Evolutionary conservation across 345 rosid species (phyloP), one percentile per base, ranked within the genome.

Genomic region (Bruguiera parviflora): DNA sequence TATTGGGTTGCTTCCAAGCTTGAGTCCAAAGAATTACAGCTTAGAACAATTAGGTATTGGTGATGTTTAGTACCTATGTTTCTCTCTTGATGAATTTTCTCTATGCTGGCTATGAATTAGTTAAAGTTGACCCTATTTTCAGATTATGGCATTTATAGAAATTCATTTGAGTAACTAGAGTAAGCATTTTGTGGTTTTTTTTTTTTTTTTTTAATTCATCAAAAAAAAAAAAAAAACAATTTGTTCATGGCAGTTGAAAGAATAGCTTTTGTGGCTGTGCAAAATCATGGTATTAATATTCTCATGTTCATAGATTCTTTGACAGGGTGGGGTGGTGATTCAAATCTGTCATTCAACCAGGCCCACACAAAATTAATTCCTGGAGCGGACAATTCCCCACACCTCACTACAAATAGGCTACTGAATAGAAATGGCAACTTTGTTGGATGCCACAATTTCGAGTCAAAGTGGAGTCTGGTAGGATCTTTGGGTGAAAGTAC

Each of bases 1-100:
- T 64, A 64, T 63, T 73, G 81, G 68, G 39, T 29, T 49, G 24
- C 71, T 71, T 60, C 79, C 65, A 15, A 79, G 62, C 60, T 73
- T 71, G 56, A 68, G 71, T 71, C 71, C 59, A 63, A 71, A 73
- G 57, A 78, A 71, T 71, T 71, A 67, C 65, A 6, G n/a, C 39
- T 69, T 71, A 32, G 76, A 70, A 66, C 80, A 59, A 71, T 76
- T 62, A 75, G 86, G 89, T 83, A 78, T 57, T 39, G n/a, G 53
- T 58, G 29, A 22, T 55, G 46, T 33, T 53, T 33, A 56, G 46
- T 29, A 60, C 10, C 32, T 64, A 31, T 62, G 18, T 10, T 20
- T 16, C 32, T 58, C 65, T 64, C 46, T 53, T 24, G 28, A 31
- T 21, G 11, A 51, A 22, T 11, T 43, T 43, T 43, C 49, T 43